Evolutionary conservation across 495 filamentous ascomycete species (phyloP), one percentile per base, ranked within the genome.

Genomic region (Sphaerosporella brunnea): DNA sequence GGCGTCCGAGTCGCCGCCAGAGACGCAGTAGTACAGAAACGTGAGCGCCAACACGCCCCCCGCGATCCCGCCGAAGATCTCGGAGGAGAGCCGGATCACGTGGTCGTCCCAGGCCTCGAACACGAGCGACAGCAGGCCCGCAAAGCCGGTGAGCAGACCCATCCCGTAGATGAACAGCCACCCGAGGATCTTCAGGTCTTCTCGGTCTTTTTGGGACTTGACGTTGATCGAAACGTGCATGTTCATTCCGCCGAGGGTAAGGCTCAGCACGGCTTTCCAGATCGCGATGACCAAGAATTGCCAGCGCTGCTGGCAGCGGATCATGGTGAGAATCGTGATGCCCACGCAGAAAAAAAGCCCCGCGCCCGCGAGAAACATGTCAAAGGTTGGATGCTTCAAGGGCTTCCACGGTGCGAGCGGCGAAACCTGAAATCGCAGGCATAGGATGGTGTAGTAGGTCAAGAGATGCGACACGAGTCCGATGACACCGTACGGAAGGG

Each of bases 301-400:
- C 40, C 40, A 43, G 7, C 40, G 15, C 23, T 43, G 40, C 16
- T 26, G 40, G 16, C 40, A 43, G 8, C 40, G 40, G 8, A 43
- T 26, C 16, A 43, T 43, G 8, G 40, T 43, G 20, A 43, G 24
- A 7, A 43, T 16, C 15, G 40, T 26, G 8, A 43, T 3, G 10
- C 7, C 23, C 8, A 13, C 23, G 16, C 40, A 9, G 23, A 19
- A 4, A 5, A 43, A 9, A 3, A 43, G 11, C 23, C 10, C 40
- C 18, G 20, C 7, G 4, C 7, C 23, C 10, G 16, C 40, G 23
- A 43, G 16, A 5, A 43, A 9, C 10, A 43, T 43, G 23, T 43
- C 40, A 9, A 21, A 19, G 4, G 4, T 43, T 43, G 18, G 18
- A 13, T 4, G 16, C 11, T 43, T 4, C 7, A 43, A 20, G 3